Evolutionary conservation across 495 filamentous ascomycete genomes (phyloP), one percentile per base, ranked within the genome.

Genomic region (Aspergillus coremiiformis): DNA sequence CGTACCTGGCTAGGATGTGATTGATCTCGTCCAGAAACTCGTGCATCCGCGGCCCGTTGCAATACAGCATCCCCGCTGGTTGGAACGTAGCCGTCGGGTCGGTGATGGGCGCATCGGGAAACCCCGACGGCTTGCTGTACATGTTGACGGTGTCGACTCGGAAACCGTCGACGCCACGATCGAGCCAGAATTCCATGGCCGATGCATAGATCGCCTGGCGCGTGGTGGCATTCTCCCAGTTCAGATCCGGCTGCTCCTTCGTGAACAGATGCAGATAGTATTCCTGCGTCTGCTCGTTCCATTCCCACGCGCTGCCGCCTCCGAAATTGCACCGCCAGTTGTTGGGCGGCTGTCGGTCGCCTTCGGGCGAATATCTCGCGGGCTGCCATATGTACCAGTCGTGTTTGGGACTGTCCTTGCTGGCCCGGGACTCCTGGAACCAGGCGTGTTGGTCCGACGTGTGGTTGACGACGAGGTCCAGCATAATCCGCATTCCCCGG

Each of bases 321-420:
- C 17, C 78, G 26, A 83, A 78, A 21, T 75, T 69, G 51, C 67
- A 64, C 23, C 72, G 69, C 77, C 78, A 84, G 60, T 84, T 84
- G 49, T 80, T 84, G 0, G 80, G 80, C 0, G 79, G 80, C n/a
- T 62, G 59, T 5, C 75, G 71, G 3, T 68, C 71, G n/a, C 80
- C 79, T 22, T 73, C 53, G 1, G 58, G 55, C 49, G 79, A 74
- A 49, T 74, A 73, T 23, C 65, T 67, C 0, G 78, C 63, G 9
- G 71, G 68, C 48, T 72, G 71, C 80, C 80, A 83, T 58, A 82
- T 78, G 46, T 83, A 83, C 80, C 80, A 83, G 54, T 77, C 71
- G 8, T 78, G 74, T 43, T 83, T 82, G 8, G 78, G 57, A 45
- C 62, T 70, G 20, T 52, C 52, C 53, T 68, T 71, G 33, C 71